phyloP scores from a whole-genome alignment of 495 filamentous ascomycete species.

The Penicillium paradoxum region DNA sequence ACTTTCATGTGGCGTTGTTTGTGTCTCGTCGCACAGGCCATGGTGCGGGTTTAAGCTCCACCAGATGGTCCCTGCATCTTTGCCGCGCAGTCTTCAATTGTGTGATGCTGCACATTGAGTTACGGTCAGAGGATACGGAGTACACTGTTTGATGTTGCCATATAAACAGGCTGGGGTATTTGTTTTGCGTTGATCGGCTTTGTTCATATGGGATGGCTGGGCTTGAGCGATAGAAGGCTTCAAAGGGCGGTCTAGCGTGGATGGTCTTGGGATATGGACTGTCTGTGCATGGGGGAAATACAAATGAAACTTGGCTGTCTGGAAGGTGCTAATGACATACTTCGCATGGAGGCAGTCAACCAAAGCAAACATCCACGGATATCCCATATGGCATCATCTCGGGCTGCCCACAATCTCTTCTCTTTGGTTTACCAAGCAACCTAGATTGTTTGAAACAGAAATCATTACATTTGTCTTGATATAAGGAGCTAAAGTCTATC shows the following conservation, averaged over 20 bases:
- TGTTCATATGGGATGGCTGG: neutral
- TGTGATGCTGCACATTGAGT: conserved; percentile 19
- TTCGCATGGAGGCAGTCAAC: too few species aligned
- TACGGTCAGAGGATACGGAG: neutral
- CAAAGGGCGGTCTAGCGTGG: neutral
- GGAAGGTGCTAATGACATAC: too few species aligned
- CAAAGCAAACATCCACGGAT: too few species aligned
- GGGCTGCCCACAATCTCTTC: too few species aligned
- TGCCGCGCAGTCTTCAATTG: neutral
- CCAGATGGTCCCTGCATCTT: conserved; percentile 14
- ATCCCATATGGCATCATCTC: too few species aligned
- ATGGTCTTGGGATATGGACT: neutral
- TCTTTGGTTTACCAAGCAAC: too few species aligned
- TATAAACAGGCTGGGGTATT: conserved; percentile 16
- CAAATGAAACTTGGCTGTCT: too few species aligned
- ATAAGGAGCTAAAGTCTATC: conserved; percentile 19
- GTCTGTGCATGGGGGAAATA: too few species aligned
- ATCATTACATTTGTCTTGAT: conserved; percentile 26
- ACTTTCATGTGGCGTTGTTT: conserved; percentile 16
- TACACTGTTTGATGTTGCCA: conserved; percentile 11
- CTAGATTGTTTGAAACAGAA: neutral
- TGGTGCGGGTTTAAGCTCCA: conserved; percentile 15
- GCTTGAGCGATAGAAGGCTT: neutral
- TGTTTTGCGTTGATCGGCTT: neutral
- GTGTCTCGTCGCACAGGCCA: conserved; percentile 19